These are phyloP conservation scores for Saururus chinensis DNA, from an alignment of 164 flowering plant species.

Conservation along the genomic window DNA sequence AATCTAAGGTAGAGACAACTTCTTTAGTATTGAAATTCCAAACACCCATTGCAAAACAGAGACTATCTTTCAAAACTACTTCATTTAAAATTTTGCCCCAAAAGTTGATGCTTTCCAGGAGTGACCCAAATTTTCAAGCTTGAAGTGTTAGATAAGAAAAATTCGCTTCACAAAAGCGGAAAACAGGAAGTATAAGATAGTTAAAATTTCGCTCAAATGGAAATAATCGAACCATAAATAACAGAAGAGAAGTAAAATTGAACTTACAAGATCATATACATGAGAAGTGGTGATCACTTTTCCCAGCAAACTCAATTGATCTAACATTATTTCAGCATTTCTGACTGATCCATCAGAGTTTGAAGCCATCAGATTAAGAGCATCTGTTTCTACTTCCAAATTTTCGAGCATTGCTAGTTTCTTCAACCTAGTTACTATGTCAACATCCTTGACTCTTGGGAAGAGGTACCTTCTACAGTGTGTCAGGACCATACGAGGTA, in stretches of 20 bases:
- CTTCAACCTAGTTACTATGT: constrained; percentile 54
- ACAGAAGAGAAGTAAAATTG: constrained; percentile 3
- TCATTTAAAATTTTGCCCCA: too few relatives aligned
- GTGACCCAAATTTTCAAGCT: too few relatives aligned
- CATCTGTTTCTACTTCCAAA: constrained; percentile 72
- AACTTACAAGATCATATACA: constrained; percentile 96
- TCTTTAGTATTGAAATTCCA: constrained; percentile 1
- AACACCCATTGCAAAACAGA: too few relatives aligned
- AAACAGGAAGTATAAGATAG: too few relatives aligned
- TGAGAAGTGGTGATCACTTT: constrained; percentile 73
- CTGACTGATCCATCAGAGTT: constrained; percentile 95
- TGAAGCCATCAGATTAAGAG: constrained; percentile 77
- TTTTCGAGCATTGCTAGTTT: constrained; percentile 60
- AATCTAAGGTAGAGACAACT: constrained; percentile 29
- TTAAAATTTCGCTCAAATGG: too few relatives aligned
- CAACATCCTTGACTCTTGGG: constrained; percentile 73
- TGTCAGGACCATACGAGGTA: constrained; percentile 71
- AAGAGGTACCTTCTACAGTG: constrained; percentile 85
- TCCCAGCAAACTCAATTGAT: constrained; percentile 88
- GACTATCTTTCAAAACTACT: too few relatives aligned
- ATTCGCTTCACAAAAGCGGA: not conserved
- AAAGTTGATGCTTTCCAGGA: too few relatives aligned
- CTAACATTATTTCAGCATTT: constrained; percentile 97
- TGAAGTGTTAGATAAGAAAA: not conserved
- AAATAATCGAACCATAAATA: not conserved